A percentile compares a stretch with the other conserved stretches of the same genome.
phyloP scores from a whole-genome alignment of 2,329 filamentous ascomycete genomes.

The Epichloe bromicola region DNA sequence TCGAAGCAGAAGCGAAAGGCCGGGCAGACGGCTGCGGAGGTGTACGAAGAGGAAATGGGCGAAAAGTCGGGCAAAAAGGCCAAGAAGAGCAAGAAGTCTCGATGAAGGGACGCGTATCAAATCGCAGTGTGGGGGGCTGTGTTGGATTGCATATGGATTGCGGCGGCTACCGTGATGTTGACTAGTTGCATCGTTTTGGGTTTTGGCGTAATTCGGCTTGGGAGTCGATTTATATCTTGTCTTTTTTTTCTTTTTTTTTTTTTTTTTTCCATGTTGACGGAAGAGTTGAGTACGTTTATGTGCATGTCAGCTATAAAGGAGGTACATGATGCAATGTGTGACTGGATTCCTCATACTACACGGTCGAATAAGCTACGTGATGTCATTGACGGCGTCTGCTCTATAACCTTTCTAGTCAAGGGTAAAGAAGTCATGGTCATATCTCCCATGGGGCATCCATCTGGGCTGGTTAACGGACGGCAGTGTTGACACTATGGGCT shows the following conservation, averaged over 20 bases:
- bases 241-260: background rate
- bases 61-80: conserved; percentile 45
- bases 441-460: too few species aligned
- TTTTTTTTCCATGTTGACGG: background rate
- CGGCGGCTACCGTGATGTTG: background rate
- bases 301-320: too few species aligned
- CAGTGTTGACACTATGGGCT: too few species aligned
- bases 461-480: too few species aligned
- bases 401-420: too few species aligned
- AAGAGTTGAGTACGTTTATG: background rate
- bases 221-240: background rate
- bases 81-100: conserved; percentile 28
- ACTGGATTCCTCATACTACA: too few species aligned
- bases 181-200: background rate
- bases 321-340: too few species aligned
- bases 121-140: background rate
- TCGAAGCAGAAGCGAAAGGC: conserved; percentile 71
- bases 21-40: conserved; percentile 41
- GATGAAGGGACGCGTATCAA: conserved; percentile 6
- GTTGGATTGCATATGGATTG: background rate
- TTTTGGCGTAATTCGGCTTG: background rate
- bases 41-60: conserved; percentile 48
- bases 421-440: too few species aligned
- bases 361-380: too few species aligned
- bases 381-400: too few species aligned